Evolutionary conservation across 305 asterid species (phyloP), one percentile per base, ranked within the genome.

Genomic region (Solanum hybrid): DNA sequence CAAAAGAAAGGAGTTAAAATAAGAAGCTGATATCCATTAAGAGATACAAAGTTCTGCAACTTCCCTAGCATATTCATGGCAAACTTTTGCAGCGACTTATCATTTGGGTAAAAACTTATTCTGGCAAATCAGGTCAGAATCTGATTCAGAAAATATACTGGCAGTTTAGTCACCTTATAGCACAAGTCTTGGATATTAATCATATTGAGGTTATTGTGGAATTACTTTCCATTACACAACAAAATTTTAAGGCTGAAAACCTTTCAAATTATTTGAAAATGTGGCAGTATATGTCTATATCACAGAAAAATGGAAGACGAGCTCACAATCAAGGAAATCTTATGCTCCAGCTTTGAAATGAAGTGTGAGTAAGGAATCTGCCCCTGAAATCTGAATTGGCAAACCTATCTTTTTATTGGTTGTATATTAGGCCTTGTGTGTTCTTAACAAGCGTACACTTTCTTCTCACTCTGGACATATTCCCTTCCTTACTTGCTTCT

Each of bases 1-100:
- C 92, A 94, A 88, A 65, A 80, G 77, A 89, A 68, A 90, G 29
- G 80, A 89, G 75, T 65, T 6, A 22, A 57, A 14, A 89, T 45
- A 9, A 17, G 90, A 91, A 79, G 92, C 87, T 83, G 72, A 92
- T 9, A 14, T 82, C 22, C 13, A 82, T 41, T 82, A 79, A 36
- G 73, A 83, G 61, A 10, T 0, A 82, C 86, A 82, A 32, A 26
- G 70, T 82, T 0, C 1, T 17, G 72, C 61, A 83, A 17, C 10
- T 83, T 83, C 37, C n/a, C 68, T 36, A 80, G 38, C 73, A 45
- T 29, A 45, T 45, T 29, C 87, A 45, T 26, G 1, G 13, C 8
- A 81, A 26, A 13, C 24, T 81, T 39, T 81, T 13, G 13, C 51
- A 26, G 36, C 26, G 6, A 39, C 70, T 39, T 81, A 26, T 27